Conservation (phyloP, 768 basidiomycete species). For the Suillus weaverae region DNA sequence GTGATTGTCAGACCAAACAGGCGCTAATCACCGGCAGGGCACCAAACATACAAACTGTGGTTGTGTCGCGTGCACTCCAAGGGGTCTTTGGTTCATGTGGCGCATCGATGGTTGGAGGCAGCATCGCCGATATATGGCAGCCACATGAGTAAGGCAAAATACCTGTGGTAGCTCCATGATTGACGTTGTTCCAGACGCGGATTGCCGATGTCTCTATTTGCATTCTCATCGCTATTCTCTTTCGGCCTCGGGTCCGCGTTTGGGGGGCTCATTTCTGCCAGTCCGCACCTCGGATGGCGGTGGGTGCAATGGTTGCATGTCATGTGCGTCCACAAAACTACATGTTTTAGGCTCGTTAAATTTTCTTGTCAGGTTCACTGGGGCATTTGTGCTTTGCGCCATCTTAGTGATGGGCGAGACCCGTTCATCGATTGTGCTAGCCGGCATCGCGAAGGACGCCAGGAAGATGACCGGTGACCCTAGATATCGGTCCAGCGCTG, state of each 20-base stretch:
- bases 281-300: slow-evolving; percentile 60
- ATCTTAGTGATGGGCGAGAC: slow-evolving; percentile 69
- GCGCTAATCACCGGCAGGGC: slow-evolving; percentile 24
- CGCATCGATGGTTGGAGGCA: slow-evolving; percentile 67
- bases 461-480: slow-evolving; percentile 66
- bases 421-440: slow-evolving; percentile 67
- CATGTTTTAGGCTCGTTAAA: not conserved
- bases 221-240: slow-evolving; percentile 54
- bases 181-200: slow-evolving; percentile 52
- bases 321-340: slow-evolving; percentile 42
- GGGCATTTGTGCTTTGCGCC: slow-evolving; percentile 47
- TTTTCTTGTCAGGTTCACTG: slow-evolving; percentile 46
- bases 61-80: slow-evolving; percentile 58
- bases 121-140: slow-evolving; percentile 68
- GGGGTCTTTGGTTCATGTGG: slow-evolving; percentile 66
- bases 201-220: slow-evolving; percentile 72
- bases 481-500: slow-evolving; percentile 58
- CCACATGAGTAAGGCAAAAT: slow-evolving; percentile 50
- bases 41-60: slow-evolving; percentile 52
- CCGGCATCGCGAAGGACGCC: slow-evolving; percentile 57
- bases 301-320: slow-evolving; percentile 83
- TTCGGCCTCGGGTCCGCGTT: slow-evolving; percentile 63
- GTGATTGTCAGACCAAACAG: not conserved
- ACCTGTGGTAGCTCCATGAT: not conserved
- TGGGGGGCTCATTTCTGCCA: slow-evolving; percentile 65